Evolutionary conservation across 2,329 filamentous ascomycete genomes (phyloP).

Genomic region (Tolypocladium capitatum): DNA sequence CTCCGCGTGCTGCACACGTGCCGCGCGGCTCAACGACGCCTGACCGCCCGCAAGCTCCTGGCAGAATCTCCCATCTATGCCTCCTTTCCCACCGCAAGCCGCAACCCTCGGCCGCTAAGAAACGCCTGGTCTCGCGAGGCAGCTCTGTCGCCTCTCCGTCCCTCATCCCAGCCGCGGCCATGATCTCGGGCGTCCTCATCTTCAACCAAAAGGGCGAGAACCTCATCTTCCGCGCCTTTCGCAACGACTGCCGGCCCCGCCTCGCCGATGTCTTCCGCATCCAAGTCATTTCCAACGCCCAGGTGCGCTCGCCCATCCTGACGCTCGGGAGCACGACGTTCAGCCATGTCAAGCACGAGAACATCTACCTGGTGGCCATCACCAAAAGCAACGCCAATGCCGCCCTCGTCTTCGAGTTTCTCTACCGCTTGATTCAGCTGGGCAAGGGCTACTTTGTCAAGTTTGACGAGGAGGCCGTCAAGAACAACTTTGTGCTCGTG

Average conservation of each 20-base stretch:
- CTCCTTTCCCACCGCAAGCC: not conserved
- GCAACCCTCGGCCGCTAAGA: not conserved
- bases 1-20: too few relatives aligned
- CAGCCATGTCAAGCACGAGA: conserved; percentile 98
- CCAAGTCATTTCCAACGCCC: conserved; percentile 96
- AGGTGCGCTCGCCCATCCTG: conserved; percentile 93
- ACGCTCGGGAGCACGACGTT: conserved; percentile 97
- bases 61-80: conserved; percentile 1
- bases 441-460: conserved; percentile 97
- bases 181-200: conserved; percentile 94
- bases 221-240: conserved; percentile 97
- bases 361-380: conserved; percentile 94
- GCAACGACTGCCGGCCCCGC: conserved; percentile 93
- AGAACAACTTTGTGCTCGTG: conserved; percentile 98
- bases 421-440: conserved; percentile 81
- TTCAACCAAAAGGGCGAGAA: conserved; percentile 99
- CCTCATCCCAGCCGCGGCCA: conserved; percentile 30
- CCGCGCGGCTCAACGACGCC: not conserved
- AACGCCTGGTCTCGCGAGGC: not conserved
- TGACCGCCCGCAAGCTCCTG: conserved; percentile 1
- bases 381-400: conserved; percentile 99
- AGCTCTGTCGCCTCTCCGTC: not conserved
- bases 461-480: conserved; percentile 97
- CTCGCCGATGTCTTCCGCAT: conserved; percentile 99
- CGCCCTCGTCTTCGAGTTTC: conserved; percentile 92